A percentile compares a stretch with the other conserved stretches of the same genome.
phyloP scores from a whole-genome alignment of 495 filamentous ascomycete species.

The Poronia punctata region DNA sequence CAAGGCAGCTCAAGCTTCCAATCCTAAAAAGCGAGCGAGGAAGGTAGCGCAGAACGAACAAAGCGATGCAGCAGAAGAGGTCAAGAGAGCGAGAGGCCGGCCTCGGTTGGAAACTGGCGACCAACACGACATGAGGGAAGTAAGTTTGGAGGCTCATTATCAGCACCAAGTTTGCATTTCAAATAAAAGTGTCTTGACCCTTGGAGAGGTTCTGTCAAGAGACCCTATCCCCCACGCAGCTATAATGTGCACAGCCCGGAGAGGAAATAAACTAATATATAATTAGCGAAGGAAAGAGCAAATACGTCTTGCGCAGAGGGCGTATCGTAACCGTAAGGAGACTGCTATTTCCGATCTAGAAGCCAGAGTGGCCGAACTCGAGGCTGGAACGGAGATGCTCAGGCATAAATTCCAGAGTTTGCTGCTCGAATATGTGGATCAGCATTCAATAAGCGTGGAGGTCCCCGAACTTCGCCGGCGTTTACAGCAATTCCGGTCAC shows the following conservation, averaged over 20 bases:
- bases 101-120: constrained; percentile 65
- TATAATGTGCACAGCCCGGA: constrained; percentile 1
- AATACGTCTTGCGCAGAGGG: constrained; percentile 77
- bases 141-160: constrained; percentile 1
- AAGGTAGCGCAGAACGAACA: constrained; percentile 13
- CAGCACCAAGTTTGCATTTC: neutral
- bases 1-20: constrained; percentile 3
- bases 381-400: constrained; percentile 64
- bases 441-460: constrained; percentile 43
- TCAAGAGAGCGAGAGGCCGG: constrained; percentile 53
- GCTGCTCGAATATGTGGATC: constrained; percentile 55
- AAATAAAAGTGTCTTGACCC: constrained; percentile 20
- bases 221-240: neutral
- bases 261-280: constrained; percentile 10
- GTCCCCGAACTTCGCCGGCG: constrained; percentile 45
- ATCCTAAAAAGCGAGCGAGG: constrained; percentile 22
- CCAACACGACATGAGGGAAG: constrained; percentile 30
- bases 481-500: constrained; percentile 26
- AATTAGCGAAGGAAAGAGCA: constrained; percentile 74
- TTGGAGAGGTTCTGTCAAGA: constrained; percentile 39
- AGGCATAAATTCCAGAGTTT: constrained; percentile 56
- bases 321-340: constrained; percentile 79
- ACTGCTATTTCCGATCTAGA: constrained; percentile 69
- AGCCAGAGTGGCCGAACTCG: constrained; percentile 56
- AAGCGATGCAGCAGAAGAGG: constrained; percentile 32